Conservation (phyloP, 768 basidiomycete genomes). For the Hericium rajendrae region DNA sequence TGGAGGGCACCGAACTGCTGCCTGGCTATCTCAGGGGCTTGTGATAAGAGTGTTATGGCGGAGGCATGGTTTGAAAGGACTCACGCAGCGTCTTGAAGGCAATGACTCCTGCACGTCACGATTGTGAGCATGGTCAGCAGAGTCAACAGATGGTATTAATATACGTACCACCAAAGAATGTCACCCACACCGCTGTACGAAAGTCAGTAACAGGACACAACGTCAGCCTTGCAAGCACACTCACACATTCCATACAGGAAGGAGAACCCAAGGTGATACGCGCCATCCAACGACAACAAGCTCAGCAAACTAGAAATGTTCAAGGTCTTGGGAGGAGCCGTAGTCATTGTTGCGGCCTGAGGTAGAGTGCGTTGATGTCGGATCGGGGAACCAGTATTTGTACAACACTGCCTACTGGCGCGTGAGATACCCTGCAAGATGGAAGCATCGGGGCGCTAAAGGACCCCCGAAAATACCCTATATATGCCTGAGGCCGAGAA, state of each 20-base stretch:
- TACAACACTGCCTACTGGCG: too few relatives aligned
- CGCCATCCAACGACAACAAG: conserved; percentile 22
- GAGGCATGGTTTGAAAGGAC: conserved; percentile 15
- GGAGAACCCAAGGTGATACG: conserved; percentile 47
- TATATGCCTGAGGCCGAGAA: too few relatives aligned
- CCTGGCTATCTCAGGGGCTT: conserved; percentile 35
- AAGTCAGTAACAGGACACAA: not conserved
- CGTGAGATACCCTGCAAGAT: too few relatives aligned
- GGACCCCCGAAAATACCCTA: too few relatives aligned
- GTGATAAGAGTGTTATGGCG: not conserved
- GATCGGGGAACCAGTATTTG: too few relatives aligned
- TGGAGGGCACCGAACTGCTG: conserved; percentile 69
- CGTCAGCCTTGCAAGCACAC: conserved; percentile 10
- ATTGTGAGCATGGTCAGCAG: not conserved
- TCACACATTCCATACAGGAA: conserved; percentile 67
- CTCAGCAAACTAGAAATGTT: conserved; percentile 10
- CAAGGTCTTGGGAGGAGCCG: conserved; percentile 3
- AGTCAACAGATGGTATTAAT: not conserved
- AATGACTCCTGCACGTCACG: conserved; percentile 38
- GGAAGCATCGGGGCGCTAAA: too few relatives aligned
- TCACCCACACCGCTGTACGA: conserved; percentile 41
- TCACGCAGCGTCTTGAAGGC: conserved; percentile 49
- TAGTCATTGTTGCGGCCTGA: not conserved
- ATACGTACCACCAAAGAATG: conserved; percentile 52
- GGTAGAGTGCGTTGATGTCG: not conserved